These are phyloP conservation scores for Rutstroemia sp. DNA, from an alignment of 2,329 filamentous ascomycete genomes.

Conservation along the genomic window DNA sequence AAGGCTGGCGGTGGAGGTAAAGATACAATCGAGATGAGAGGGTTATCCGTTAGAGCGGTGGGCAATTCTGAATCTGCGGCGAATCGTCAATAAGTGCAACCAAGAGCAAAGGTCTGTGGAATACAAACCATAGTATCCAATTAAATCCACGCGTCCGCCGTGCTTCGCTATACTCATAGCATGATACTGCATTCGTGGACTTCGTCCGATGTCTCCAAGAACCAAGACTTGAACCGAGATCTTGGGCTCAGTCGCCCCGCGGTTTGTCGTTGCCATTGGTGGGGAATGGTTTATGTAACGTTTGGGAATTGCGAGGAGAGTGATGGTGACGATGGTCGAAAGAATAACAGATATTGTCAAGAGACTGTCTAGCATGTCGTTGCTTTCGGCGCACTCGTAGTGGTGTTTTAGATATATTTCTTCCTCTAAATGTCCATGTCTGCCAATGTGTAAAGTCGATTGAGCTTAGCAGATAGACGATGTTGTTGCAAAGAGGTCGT, in stretches of 20 bases:
- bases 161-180: conserved; percentile 83
- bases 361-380: conserved; percentile 25
- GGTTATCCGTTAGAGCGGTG: conserved; percentile 64
- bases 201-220: conserved; percentile 88
- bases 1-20: conserved; percentile 59
- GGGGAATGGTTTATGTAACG: conserved; percentile 33
- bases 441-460: not conserved
- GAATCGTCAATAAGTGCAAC: conserved; percentile 6
- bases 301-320: conserved; percentile 31
- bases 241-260: conserved; percentile 28
- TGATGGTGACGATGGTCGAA: conserved; percentile 27
- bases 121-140: conserved; percentile 72
- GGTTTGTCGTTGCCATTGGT: conserved; percentile 19
- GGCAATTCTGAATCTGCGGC: conserved; percentile 67
- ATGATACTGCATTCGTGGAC: conserved; percentile 98
- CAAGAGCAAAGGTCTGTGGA: no score
- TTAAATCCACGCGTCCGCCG: conserved; percentile 71
- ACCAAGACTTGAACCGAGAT: conserved; percentile 74
- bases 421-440: not conserved
- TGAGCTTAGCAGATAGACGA: no score
- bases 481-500: no score
- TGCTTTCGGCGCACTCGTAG: not conserved
- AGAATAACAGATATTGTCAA: conserved; percentile 25
- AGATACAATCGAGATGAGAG: conserved; percentile 63
- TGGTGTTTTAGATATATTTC: not conserved